A percentile compares a stretch with the other conserved stretches of the same genome.
Conservation (phyloP, 2,329 filamentous ascomycete genomes). For the Botryotinia convoluta region DNA sequence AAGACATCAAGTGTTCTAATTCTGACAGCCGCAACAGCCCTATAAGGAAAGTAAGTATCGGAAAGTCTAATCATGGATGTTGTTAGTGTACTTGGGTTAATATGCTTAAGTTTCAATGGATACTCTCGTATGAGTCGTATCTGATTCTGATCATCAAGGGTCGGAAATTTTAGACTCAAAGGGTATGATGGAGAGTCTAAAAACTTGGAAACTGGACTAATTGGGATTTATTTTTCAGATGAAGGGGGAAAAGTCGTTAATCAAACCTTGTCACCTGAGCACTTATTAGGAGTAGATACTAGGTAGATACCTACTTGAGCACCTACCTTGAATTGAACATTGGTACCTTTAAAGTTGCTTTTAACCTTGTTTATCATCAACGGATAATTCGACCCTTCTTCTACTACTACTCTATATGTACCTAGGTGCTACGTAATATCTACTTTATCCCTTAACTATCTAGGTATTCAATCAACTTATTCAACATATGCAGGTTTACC, state of each 20-base stretch:
- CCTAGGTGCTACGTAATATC: neutral
- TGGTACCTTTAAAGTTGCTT: neutral
- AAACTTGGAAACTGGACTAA: neutral
- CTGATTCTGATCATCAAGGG: neutral
- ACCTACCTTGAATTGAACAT: neutral
- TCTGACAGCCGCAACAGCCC: constrained; percentile 15
- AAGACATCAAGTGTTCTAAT: constrained; percentile 12
- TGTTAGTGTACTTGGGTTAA: neutral
- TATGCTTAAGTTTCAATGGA: neutral
- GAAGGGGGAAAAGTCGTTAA: neutral
- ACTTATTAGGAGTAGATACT: neutral
- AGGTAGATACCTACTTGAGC: neutral
- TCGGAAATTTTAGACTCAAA: neutral
- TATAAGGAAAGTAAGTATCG: constrained; percentile 1
- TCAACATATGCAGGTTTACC: neutral
- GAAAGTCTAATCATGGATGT: neutral
- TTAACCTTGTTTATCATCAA: neutral
- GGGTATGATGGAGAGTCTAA: neutral
- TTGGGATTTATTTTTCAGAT: neutral
- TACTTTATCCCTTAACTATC: neutral
- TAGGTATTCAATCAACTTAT: neutral
- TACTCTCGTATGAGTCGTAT: neutral
- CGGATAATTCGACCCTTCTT: neutral
- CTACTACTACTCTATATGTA: neutral
- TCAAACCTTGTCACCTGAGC: neutral